A percentile compares a stretch with the other conserved stretches of the same genome.
Evolutionary conservation across 805 yeast genomes (phyloP).

Genomic region (Komagataella ulmi): DNA sequence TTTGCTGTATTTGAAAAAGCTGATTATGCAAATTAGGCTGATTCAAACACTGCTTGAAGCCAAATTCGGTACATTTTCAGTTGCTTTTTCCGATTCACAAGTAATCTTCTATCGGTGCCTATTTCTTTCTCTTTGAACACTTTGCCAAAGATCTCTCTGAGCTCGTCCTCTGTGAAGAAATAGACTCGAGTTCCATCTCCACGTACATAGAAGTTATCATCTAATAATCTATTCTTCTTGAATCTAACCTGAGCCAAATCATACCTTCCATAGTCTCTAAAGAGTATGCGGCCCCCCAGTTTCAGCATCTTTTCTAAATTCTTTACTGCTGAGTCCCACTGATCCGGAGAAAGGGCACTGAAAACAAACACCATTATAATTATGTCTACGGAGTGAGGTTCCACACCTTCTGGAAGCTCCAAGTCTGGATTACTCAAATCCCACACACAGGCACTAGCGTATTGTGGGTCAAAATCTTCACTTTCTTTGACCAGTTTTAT

Average conservation of each 20-base stretch:
- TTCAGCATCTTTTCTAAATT: slow-evolving; percentile 65
- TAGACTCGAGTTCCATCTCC: slow-evolving; percentile 98
- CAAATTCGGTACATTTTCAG: slow-evolving; percentile 94
- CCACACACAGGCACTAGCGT: slow-evolving; percentile 86
- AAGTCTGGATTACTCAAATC: slow-evolving; percentile 75
- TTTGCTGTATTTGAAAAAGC: neutral
- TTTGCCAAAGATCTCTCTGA: slow-evolving; percentile 55
- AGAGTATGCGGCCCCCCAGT: slow-evolving; percentile 85
- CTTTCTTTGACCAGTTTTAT: slow-evolving; percentile 69
- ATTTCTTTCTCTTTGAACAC: slow-evolving; percentile 59
- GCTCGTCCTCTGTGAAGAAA: slow-evolving; percentile 90
- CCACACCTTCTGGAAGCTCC: slow-evolving; percentile 71
- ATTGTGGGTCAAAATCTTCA: slow-evolving; percentile 41
- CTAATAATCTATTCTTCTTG: slow-evolving; percentile 75
- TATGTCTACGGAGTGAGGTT: slow-evolving; percentile 72
- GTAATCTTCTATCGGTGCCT: slow-evolving; percentile 80
- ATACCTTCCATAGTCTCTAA: slow-evolving; percentile 92
- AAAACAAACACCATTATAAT: slow-evolving; percentile 94
- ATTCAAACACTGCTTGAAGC: slow-evolving; percentile 82
- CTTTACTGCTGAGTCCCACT: slow-evolving; percentile 72
- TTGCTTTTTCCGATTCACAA: slow-evolving; percentile 86
- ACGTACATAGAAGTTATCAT: slow-evolving; percentile 88
- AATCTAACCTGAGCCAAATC: slow-evolving; percentile 92
- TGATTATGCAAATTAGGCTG: neutral
- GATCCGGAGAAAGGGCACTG: slow-evolving; percentile 82